phyloP scores from a whole-genome alignment of 805 yeast genomes.

The Limtongozyma cylindracea region DNA sequence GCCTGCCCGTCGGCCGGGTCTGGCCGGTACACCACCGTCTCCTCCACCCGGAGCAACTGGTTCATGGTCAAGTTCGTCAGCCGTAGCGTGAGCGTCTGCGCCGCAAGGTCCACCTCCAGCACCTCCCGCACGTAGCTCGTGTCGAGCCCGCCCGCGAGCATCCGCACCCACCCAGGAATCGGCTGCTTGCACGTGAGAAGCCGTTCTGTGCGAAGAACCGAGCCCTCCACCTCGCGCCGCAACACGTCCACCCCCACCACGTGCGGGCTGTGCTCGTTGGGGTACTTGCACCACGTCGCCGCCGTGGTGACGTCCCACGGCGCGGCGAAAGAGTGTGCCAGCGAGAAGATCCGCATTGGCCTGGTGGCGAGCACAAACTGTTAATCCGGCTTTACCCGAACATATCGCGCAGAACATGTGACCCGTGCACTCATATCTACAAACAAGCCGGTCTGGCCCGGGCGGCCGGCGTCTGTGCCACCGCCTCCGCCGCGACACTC shows the following conservation, averaged over 20 bases:
- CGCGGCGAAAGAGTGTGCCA: constrained; percentile 46
- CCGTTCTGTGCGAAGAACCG: constrained; percentile 53
- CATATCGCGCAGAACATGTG: too few relatives aligned
- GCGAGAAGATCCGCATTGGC: constrained; percentile 59
- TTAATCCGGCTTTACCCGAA: too few relatives aligned
- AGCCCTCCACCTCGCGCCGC: constrained; percentile 37
- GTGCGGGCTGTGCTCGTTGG: constrained; percentile 82
- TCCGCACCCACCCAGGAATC: constrained; percentile 61
- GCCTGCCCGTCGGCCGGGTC: constrained; percentile 13
- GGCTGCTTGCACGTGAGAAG: constrained; percentile 73
- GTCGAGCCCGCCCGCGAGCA: constrained; percentile 46
- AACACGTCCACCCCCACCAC: constrained; percentile 85
- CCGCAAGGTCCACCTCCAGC: constrained; percentile 50
- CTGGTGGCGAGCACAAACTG: too few relatives aligned
- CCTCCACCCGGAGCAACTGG: constrained; percentile 54
- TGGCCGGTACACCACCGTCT: constrained; percentile 65
- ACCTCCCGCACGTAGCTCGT: constrained; percentile 73
- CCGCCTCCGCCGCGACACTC: too few relatives aligned
- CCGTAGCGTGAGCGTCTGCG: constrained; percentile 45
- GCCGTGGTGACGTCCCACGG: constrained; percentile 90
- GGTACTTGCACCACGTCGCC: constrained; percentile 93
- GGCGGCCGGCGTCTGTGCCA: too few relatives aligned
- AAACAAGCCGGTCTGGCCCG: too few relatives aligned
- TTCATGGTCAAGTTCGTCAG: constrained; percentile 74
- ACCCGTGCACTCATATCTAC: too few relatives aligned